Evolutionary conservation across 2,329 filamentous ascomycete genomes (phyloP).

Genomic region (Diplodia corticola): DNA sequence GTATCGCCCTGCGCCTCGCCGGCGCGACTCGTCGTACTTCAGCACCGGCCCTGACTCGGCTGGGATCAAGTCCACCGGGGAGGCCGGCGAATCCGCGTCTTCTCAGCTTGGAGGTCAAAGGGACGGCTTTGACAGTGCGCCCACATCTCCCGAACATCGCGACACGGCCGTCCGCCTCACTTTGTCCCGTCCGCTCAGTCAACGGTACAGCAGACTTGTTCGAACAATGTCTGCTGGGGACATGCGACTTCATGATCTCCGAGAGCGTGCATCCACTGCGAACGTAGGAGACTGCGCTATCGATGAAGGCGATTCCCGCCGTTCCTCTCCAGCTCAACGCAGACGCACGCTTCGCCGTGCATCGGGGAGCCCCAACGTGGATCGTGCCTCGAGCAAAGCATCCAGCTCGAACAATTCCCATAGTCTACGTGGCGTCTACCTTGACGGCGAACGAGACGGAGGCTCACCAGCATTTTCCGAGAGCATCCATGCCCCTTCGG

Average conservation of each 20-base stretch:
- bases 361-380: constrained; percentile 3
- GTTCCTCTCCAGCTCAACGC: background rate
- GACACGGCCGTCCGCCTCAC: background rate
- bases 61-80: background rate
- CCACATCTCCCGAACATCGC: background rate
- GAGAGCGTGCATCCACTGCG: background rate
- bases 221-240: constrained; percentile 19
- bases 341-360: constrained; percentile 5
- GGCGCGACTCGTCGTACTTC: constrained; percentile 14
- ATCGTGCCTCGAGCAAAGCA: constrained; percentile 1
- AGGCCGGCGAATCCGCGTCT: background rate
- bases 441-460: background rate
- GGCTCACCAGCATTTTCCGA: background rate
- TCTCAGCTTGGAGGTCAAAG: background rate
- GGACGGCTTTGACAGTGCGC: background rate
- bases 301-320: background rate
- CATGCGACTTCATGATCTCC: constrained; percentile 1
- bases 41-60: constrained; percentile 7
- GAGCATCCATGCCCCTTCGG: constrained; percentile 1
- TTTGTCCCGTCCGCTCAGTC: background rate
- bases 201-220: constrained; percentile 12
- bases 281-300: background rate
- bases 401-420: constrained; percentile 7
- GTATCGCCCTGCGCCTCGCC: background rate
- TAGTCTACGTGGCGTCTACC: constrained; percentile 4